A percentile compares a stretch with the other conserved stretches of the same genome.
These are phyloP conservation scores for Corinectria fuckeliana DNA, from an alignment of 2,329 filamentous ascomycete genomes.

Conservation along the genomic window DNA sequence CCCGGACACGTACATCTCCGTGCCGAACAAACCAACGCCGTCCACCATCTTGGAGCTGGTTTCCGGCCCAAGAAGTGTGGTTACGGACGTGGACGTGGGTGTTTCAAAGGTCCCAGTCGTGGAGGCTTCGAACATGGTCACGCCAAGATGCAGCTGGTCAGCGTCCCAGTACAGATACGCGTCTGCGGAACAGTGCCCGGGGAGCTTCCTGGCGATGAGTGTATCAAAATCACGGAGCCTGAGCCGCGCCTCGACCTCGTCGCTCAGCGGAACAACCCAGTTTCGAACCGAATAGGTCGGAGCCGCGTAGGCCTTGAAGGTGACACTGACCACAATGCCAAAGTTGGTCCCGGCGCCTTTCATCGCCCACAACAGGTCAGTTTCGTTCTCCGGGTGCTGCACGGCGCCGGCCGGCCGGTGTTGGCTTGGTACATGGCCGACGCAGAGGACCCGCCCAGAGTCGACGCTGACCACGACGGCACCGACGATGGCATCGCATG, in stretches of 20 bases:
- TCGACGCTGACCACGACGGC: conserved; percentile 62
- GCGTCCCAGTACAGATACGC: conserved; percentile 61
- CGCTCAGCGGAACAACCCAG: conserved; percentile 48
- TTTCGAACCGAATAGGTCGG: conserved; percentile 48
- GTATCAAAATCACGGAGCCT: conserved; percentile 50
- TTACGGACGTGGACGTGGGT: conserved; percentile 10
- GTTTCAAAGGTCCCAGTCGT: conserved; percentile 25
- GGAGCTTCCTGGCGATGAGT: conserved; percentile 47
- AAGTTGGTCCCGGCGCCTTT: conserved; percentile 67
- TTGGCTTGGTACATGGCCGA: conserved; percentile 58
- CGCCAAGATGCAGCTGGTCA: conserved; percentile 55
- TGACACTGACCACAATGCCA: conserved; percentile 61
- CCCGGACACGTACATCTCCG: conserved; percentile 65
- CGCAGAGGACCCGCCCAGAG: conserved; percentile 53
- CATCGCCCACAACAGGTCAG: conserved; percentile 62
- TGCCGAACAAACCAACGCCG: conserved; percentile 59
- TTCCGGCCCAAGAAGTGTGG: conserved; percentile 44
- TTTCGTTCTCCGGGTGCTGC: conserved; percentile 53
- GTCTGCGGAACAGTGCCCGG: conserved; percentile 55
- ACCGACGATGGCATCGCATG: conserved; percentile 67
- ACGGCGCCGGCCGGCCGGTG: conserved; percentile 50
- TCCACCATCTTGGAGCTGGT: conserved; percentile 48
- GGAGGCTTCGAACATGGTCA: conserved; percentile 55
- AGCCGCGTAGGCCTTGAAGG: conserved; percentile 54
- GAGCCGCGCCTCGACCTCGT: conserved; percentile 34